Evolutionary conservation across 2,329 filamentous ascomycete genomes (phyloP).

Genomic region (Colletotrichum incanum): DNA sequence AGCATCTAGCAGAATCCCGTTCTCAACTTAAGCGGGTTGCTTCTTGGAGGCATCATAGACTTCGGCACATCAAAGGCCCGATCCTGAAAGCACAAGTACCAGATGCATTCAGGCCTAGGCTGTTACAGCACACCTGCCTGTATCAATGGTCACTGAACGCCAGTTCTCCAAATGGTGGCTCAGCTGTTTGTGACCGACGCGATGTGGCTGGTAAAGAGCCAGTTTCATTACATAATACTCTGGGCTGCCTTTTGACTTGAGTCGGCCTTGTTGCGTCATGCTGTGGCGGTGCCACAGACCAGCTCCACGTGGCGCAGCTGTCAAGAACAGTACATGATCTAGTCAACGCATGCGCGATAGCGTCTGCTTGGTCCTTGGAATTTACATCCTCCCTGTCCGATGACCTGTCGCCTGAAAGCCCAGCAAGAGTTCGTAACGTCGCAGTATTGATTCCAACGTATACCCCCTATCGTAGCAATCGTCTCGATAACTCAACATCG

Average conservation of each 20-base stretch:
- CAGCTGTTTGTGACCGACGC: background rate
- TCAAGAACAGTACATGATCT: background rate
- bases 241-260: background rate
- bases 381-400: background rate
- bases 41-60: constrained; percentile 28
- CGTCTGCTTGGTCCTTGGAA: background rate
- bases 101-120: background rate
- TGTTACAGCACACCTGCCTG: background rate
- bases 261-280: background rate
- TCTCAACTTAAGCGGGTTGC: background rate
- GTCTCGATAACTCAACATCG: background rate
- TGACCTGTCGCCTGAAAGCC: constrained; percentile 4
- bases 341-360: background rate
- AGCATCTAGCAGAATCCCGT: background rate
- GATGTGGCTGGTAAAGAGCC: background rate
- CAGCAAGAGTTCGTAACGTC: constrained; percentile 3
- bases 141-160: background rate
- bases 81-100: background rate
- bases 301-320: background rate
- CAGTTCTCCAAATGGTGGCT: too few species aligned
- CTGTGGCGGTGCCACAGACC: background rate
- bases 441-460: background rate
- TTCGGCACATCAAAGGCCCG: constrained; percentile 14
- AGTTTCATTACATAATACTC: background rate
- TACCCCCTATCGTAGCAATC: background rate